Evolutionary conservation across 148 eudicot genomes (phyloP), one percentile per base, ranked within the genome.

Genomic region (Fagopyrum tataricum): DNA sequence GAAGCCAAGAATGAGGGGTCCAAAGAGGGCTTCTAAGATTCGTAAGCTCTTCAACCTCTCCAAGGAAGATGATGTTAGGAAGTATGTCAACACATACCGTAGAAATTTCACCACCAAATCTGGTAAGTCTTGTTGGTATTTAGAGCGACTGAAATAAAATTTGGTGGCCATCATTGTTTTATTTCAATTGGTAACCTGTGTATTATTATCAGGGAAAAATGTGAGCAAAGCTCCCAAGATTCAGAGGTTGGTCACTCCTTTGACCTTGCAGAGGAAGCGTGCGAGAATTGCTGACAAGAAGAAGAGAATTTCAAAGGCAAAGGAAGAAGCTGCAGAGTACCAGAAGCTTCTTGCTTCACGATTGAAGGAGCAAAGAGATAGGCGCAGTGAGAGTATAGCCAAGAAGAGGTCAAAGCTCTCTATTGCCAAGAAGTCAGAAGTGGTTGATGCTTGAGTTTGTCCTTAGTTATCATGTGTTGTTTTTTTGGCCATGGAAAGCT

Each of bases 1-100:
- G 82, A 91, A 91, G 75, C 95, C 97, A 72, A 89, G 97, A 79
- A 91, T 91, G 97, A 91, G 97, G 77, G 97, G 94, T 72, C 97
- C 97, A 23, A 91, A 91, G 85, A 91, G 97, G 80, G 94, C 97
- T 46, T 91, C 97, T 7, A 91, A 89, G 86, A 91, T 91, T 81
- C 81, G 95, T 39, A 91, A 91, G 83, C 97, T 91, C 73, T 91
- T 91, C 73, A 89, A 91, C 89, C 90, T 91, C 23, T 77, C 85
- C 67, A 91, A 91, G 81, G 90, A 91, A 20, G 95, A 91, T 76
- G 97, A 91, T 85, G 97, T 91, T 0, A 83, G 97, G 76, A 89
- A 91, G 89, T 91, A 91, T 67, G 97, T 91, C 52, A 91, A 91
- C 85, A 91, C 97, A 4, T 91, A 91, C 83, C 88, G 97, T 15